Percentiles rank a stretch among this genome's conserved stretches.
Evolutionary conservation across 371 early-diverging fungal genomes (phyloP).

Genomic region (Rhizopus stolonifer): DNA sequence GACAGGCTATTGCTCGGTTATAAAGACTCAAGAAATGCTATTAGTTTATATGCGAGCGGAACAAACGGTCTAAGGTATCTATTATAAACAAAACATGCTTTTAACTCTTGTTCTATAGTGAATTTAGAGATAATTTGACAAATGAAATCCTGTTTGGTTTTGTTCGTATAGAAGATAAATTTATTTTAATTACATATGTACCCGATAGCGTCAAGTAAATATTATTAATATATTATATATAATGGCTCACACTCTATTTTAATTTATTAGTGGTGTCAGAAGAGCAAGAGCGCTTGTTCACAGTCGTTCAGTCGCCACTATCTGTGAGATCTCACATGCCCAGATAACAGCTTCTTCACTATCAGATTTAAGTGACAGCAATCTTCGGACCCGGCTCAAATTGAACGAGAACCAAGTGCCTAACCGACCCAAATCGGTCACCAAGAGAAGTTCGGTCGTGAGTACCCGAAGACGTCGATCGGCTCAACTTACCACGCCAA

Average conservation of each 20-base stretch:
- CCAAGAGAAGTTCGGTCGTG: slow-evolving; percentile 33
- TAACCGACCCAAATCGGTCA: slow-evolving; percentile 36
- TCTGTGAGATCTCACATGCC: slow-evolving; percentile 56
- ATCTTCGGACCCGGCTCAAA: slow-evolving; percentile 39
- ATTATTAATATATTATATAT: no score
- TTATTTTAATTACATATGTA: slow-evolving; percentile 63
- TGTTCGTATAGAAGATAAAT: slow-evolving; percentile 62
- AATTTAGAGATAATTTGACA: slow-evolving; percentile 54
- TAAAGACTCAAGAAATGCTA: slow-evolving; percentile 65
- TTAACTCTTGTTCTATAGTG: slow-evolving; percentile 25
- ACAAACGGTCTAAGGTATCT: slow-evolving; percentile 49
- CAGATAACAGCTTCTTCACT: slow-evolving; percentile 50
- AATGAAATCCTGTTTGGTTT: slow-evolving; percentile 70
- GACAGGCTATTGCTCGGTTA: slow-evolving; percentile 72
- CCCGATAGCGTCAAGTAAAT: slow-evolving; percentile 67
- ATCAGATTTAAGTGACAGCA: slow-evolving; percentile 42
- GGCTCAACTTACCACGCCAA: slow-evolving; percentile 28
- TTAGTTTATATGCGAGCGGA: slow-evolving; percentile 66
- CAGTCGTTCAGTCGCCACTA: slow-evolving; percentile 61
- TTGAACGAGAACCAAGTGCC: slow-evolving; percentile 37
- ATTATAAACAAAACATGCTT: neutral
- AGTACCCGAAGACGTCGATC: slow-evolving; percentile 29
- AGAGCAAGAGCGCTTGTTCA: slow-evolving; percentile 75
- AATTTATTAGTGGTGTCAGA: slow-evolving; percentile 54
- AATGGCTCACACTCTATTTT: neutral